These are phyloP conservation scores for Hanseniaspora jakobsenii DNA, from an alignment of 805 yeast genomes.

Conservation along the genomic window DNA sequence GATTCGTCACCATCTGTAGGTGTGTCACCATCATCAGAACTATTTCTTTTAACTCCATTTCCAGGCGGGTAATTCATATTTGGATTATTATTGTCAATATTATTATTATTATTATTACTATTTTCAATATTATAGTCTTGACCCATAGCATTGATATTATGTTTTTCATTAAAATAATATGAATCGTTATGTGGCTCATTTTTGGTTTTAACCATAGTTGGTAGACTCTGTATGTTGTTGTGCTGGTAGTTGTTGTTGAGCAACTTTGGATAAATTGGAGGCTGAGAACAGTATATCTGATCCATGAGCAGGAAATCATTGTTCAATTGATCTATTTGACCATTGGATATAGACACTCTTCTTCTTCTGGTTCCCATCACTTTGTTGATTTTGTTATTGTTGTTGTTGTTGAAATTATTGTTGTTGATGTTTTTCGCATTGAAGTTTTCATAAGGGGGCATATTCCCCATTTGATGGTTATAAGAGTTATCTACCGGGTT, in stretches of 20 bases:
- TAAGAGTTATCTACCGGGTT: too few species aligned
- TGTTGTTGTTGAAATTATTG: constrained; percentile 1
- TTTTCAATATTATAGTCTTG: background rate
- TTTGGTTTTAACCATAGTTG: background rate
- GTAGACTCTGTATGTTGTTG: background rate
- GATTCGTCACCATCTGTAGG: background rate
- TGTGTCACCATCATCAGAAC: too few species aligned
- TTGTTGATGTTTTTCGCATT: too few species aligned
- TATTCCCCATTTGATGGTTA: too few species aligned
- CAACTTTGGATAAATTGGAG: constrained; percentile 24
- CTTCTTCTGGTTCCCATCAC: constrained; percentile 34
- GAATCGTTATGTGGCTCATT: background rate
- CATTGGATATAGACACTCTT: constrained; percentile 70
- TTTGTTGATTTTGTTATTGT: background rate
- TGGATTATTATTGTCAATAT: too few species aligned
- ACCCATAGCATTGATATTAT: too few species aligned
- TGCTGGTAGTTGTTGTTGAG: background rate
- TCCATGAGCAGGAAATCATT: constrained; percentile 31
- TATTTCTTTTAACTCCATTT: too few species aligned
- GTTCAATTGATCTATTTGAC: constrained; percentile 68
- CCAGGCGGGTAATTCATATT: too few species aligned
- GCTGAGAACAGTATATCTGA: constrained; percentile 30
- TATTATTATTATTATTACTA: background rate
- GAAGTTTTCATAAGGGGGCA: too few species aligned
- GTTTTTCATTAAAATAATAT: too few species aligned